Percentiles rank a stretch among this genome's conserved stretches.
phyloP scores from a whole-genome alignment of 2,329 filamentous ascomycete species.

The Diplodia scrobiculata region DNA sequence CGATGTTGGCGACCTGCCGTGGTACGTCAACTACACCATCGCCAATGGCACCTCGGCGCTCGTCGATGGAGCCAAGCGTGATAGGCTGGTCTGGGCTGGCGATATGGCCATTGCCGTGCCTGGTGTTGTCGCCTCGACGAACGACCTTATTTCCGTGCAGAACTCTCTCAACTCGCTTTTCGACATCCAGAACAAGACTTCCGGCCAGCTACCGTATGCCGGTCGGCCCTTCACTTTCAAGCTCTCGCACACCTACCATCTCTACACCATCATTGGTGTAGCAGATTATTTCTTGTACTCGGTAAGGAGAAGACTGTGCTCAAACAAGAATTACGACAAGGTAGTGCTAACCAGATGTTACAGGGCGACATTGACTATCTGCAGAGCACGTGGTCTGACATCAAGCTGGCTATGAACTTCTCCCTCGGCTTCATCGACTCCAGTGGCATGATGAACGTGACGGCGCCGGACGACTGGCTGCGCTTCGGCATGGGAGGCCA shows the following conservation, averaged over 20 bases:
- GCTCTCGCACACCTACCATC: constrained; percentile 59
- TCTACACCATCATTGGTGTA: constrained; percentile 53
- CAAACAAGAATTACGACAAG: not conserved
- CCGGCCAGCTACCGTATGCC: constrained; percentile 52
- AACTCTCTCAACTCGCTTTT: constrained; percentile 44
- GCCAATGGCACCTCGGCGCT: constrained; percentile 43
- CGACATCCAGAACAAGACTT: constrained; percentile 31
- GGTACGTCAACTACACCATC: constrained; percentile 45
- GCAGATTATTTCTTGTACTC: constrained; percentile 52
- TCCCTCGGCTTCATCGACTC: constrained; percentile 49
- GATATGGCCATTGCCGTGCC: constrained; percentile 56
- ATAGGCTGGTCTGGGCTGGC: constrained; percentile 51
- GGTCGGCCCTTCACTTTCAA: constrained; percentile 49
- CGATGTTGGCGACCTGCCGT: constrained; percentile 48
- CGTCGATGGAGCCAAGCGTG: constrained; percentile 49
- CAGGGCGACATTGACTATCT: constrained; percentile 48
- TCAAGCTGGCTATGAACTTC: constrained; percentile 50
- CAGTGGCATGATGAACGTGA: constrained; percentile 52
- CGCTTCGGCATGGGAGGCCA: constrained; percentile 56
- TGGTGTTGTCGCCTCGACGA: constrained; percentile 42
- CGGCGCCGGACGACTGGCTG: constrained; percentile 51
- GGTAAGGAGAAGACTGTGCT: constrained; percentile 30
- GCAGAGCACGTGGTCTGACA: constrained; percentile 48
- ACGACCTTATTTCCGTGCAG: constrained; percentile 50
- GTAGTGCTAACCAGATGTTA: constrained; percentile 25